Percentiles rank a stretch among this genome's conserved stretches.
Conservation (phyloP, 78 protist genomes). For the Bodo saltans region DNA sequence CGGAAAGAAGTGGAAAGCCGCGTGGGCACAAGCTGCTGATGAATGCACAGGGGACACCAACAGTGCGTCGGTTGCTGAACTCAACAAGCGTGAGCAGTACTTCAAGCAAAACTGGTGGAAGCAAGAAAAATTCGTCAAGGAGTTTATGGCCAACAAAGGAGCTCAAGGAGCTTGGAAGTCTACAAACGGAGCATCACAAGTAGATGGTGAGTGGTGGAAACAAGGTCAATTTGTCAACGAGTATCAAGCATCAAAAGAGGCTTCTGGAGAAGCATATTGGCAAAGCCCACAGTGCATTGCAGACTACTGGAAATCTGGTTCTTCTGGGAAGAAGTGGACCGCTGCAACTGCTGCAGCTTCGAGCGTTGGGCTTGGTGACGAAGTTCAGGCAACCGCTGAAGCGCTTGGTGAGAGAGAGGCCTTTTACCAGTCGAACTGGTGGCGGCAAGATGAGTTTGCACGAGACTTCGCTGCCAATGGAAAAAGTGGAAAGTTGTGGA, state of each 20-base stretch:
- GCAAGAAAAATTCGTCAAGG: not conserved
- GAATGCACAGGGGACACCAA: not conserved
- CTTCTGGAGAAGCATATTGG: slow-evolving; percentile 1
- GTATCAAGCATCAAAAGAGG: not conserved
- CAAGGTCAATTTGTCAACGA: not conserved
- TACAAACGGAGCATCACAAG: not conserved
- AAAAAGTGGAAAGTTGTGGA: slow-evolving; percentile 7
- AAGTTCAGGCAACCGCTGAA: not conserved
- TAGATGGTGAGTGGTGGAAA: slow-evolving; percentile 21
- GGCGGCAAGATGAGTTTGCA: not conserved
- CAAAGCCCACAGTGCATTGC: slow-evolving; percentile 5
- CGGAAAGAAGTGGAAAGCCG: slow-evolving; percentile 19
- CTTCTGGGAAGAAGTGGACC: slow-evolving; percentile 9
- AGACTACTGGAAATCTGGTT: slow-evolving; percentile 4
- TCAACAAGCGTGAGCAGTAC: not conserved
- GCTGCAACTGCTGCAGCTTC: not conserved
- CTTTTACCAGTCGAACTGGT: slow-evolving; percentile 27
- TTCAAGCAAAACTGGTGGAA: slow-evolving; percentile 37
- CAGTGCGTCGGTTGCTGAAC: not conserved
- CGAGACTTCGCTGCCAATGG: slow-evolving; percentile 8
- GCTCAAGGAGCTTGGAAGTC: not conserved
- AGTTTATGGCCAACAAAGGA: not conserved
- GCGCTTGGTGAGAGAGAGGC: not conserved
- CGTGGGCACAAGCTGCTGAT: not conserved
- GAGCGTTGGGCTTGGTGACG: not conserved